phyloP scores from a whole-genome alignment of 768 basidiomycete species.

The Pisolithus tinctorius region DNA sequence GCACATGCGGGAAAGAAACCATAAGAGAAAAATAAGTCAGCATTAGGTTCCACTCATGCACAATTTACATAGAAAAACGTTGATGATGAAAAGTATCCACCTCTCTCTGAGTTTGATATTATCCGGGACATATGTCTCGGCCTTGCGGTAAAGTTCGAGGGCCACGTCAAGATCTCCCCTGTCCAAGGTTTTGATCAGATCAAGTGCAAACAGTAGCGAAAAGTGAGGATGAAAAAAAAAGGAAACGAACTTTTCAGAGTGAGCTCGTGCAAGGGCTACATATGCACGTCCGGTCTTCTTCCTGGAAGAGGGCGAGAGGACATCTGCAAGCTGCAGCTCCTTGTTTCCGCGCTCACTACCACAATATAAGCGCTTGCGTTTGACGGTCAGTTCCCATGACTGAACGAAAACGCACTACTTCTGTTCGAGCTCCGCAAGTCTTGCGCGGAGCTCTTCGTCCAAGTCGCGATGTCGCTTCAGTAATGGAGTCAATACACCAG shows the following conservation, averaged over 20 bases:
- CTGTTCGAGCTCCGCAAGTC: conserved; percentile 63
- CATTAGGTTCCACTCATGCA: conserved; percentile 31
- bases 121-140: conserved; percentile 78
- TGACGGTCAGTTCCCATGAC: conserved; percentile 11
- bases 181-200: not conserved
- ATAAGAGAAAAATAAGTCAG: conserved; percentile 36
- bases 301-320: conserved; percentile 63
- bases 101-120: conserved; percentile 82
- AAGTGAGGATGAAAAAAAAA: conserved; percentile 4
- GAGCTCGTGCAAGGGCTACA: conserved; percentile 73
- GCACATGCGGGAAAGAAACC: conserved; percentile 7
- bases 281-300: conserved; percentile 82
- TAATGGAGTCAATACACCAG: conserved; percentile 50
- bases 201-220: not conserved
- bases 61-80: conserved; percentile 56
- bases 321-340: conserved; percentile 54
- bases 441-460: conserved; percentile 57
- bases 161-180: conserved; percentile 81
- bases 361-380: not conserved
- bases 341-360: conserved; percentile 54
- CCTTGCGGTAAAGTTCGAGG: conserved; percentile 76
- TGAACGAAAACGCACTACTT: conserved; percentile 51
- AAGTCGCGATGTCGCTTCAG: conserved; percentile 61
- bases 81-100: conserved; percentile 70
- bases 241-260: conserved; percentile 69